Evolutionary conservation across 2,329 filamentous ascomycete genomes (phyloP), one percentile per base, ranked within the genome.

Genomic region (Fusarium goolgardi): DNA sequence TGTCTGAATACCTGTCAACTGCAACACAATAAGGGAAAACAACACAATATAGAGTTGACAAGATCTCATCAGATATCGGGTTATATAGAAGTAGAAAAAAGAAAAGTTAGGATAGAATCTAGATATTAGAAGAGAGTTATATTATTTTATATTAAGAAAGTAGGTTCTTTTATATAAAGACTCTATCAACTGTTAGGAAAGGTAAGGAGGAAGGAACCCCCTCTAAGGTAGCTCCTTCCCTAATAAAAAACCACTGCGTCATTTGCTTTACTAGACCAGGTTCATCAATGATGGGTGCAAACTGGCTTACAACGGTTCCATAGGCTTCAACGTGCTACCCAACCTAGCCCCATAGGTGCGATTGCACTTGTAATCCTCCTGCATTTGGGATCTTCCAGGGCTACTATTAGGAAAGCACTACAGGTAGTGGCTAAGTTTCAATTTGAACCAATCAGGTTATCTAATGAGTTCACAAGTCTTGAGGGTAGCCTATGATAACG

Each of bases 401-500:
- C 25, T 44, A 29, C 27, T 11, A 29, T 29, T 29, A 29, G 29
- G 5, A 43, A 43, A 55, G 37, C 32, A 44, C 44, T 56, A 35
- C 47, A 25, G 51, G 20, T 13, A 60, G 55, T 46, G 41, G 57
- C 49, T 63, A 32, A 21, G 29, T 34, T 41, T 23, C 23, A 39
- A 45, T n/a, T 52, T 41, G 32, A 46, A 27, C 69, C 67, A 71
- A 62, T 66, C 67, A 65, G 27, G 57, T 45, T 50, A 61, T 51
- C 58, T 35, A 59, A 46, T 55, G 59, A 55, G 59, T 55, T 60
- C 71, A 71, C 69, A 65, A 60, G 62, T 41, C 59, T 58, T 40
- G 45, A 41, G 57, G 46, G 27, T 52, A 57, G 59, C 71, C 66
- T 70, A 71, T 72, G 71, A 67, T 52, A 64, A 64, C 49, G 32